Evolutionary conservation across 2,329 filamentous ascomycete genomes (phyloP).

Genomic region (Claviceps lovelessii): DNA sequence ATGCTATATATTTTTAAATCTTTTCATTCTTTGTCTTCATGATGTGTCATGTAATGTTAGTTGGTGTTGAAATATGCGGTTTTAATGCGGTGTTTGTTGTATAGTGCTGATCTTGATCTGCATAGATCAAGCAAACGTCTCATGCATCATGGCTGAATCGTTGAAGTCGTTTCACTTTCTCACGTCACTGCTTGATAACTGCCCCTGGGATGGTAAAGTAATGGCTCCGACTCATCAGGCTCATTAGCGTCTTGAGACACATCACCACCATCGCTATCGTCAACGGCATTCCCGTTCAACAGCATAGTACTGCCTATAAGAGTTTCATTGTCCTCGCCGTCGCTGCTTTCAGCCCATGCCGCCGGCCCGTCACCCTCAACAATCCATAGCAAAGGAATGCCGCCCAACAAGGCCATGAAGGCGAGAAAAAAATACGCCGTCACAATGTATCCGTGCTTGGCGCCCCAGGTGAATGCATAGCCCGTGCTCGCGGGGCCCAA

Average conservation of each 20-base stretch:
- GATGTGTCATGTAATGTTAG: not conserved
- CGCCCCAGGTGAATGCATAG: constrained; percentile 58
- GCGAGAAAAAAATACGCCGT: constrained; percentile 72
- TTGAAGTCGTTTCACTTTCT: not conserved
- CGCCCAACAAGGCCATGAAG: constrained; percentile 46
- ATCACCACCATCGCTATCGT: not conserved
- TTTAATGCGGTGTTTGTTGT: too few species aligned
- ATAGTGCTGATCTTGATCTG: too few species aligned
- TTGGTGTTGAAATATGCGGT: too few species aligned
- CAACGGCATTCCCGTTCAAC: constrained; percentile 11
- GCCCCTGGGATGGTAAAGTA: constrained; percentile 3
- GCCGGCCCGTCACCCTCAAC: constrained; percentile 57
- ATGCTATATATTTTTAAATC: too few species aligned
- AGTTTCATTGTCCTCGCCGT: constrained; percentile 18
- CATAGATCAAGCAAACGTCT: too few species aligned
- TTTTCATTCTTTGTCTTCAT: not conserved
- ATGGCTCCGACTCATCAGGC: constrained; percentile 7
- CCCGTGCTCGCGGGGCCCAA: constrained; percentile 64
- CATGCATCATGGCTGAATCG: not conserved
- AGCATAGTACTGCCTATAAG: constrained; percentile 10
- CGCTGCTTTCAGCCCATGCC: constrained; percentile 17
- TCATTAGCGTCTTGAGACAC: constrained; percentile 5
- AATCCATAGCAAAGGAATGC: constrained; percentile 59
- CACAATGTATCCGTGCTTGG: constrained; percentile 61
- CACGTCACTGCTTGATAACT: not conserved